Evolutionary conservation across 805 yeast species (phyloP), one percentile per base, ranked within the genome.

Genomic region (Saccharomyces eubayanus): DNA sequence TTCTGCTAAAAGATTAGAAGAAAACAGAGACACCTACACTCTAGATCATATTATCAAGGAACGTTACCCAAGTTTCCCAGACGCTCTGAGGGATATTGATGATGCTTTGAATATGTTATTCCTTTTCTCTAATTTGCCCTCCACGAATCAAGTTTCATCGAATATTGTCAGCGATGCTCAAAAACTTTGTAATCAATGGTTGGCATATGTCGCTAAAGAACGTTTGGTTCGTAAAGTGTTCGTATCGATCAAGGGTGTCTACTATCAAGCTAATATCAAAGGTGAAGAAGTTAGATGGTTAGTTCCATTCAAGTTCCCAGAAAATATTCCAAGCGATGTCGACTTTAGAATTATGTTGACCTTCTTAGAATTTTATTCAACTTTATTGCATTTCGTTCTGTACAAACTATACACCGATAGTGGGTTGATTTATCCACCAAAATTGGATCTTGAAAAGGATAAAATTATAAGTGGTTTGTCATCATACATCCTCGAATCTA

Each of bases 301-400:
- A 56, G 96, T 89, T 48, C 99, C 99, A 27, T 94, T 85, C 80
- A 94, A 90, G 72, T 94, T 91, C 76, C 97, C 99, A 20, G 96
- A 92, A 71, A 87, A 87, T 71, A 86, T 94, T 61, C 98, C 99
- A 48, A 73, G 85, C 47, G 98, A 94, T 71, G 84, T 94, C 55
- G 99, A 94, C 73, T 92, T 94, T 77, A 81, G 94, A 72, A 89
- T 94, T 75, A 94, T 94, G 99, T 77, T 89, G 66, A 92, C 98
- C 1, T 94, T 94, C 73, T 79, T 94, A 67, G 99, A 94, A 74
- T 91, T 94, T 72, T 94, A 94, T 74, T 85, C 96, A 20, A 92
- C 98, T 28, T 74, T 94, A 62, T 73, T 91, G 65, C 96, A 90
- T 67, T 94, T 94, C 68, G 91, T 86, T 24, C 76, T 92, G 53